Evolutionary conservation across 2,329 filamentous ascomycete genomes (phyloP), one percentile per base, ranked within the genome.

Genomic region (Leptosphaerulina australis): DNA sequence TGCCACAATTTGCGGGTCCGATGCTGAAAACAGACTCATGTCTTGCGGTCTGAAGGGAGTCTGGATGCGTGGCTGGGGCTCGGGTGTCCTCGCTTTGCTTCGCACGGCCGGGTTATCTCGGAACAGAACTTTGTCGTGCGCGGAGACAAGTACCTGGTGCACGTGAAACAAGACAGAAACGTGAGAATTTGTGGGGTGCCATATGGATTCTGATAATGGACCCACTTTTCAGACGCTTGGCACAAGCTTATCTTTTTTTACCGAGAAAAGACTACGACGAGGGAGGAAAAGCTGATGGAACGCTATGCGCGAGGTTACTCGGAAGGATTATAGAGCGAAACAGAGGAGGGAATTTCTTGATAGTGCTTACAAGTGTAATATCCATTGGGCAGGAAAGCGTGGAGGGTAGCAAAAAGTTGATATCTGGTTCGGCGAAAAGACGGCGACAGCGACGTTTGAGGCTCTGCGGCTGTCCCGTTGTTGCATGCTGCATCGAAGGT

Each of bases 31-130:
- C 41, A 30, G 21, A 40, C n/a, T 30, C 24, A 24, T 44, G 18
- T 20, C 33, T 37, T n/a, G 7, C 7, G 44, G 44, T 38, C 49
- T 39, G 21, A 28, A 33, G 36, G 33, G 30, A 29, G 47, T 52
- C 49, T 53, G 38, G 49, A 53, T 20, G 49, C 37, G 26, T 53
- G 49, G 49, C 37, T 53, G 49, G 49, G 33, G 33, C 21, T 30
- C 48, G 31, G 37, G 36, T 37, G 30, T n/a, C 15, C 36, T 51
- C 48, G 47, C 47, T 40, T 40, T 29, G 24, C 36, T 8, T 41
- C 30, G 36, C 31, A 29, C 36, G 30, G 21, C 36, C 48, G 48
- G 48, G 36, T 41, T n/a, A 51, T 51, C 33, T 46, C 48, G 48
- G 48, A 41, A 24, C 8, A 2, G 8, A 1, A 15, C 25, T 22